Base-by-base conservation (phyloP, 1,284 basidiomycete genomes). In the Naganishia sp. region DNA sequence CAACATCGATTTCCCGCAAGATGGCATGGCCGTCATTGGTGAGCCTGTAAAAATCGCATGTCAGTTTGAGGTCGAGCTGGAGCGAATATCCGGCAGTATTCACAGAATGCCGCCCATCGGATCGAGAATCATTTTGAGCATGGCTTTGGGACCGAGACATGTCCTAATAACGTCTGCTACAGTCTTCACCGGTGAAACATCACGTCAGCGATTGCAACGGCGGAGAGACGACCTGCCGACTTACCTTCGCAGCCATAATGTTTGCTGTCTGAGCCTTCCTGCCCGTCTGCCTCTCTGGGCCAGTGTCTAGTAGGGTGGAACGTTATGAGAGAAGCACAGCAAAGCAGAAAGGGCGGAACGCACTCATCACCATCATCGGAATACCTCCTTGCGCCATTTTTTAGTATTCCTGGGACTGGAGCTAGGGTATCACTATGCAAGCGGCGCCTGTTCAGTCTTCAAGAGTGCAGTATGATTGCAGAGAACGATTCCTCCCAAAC, bases 91-190 rank as follows among this genome's bases (percentile, higher is more conserved):
- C 35, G 13, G 35, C 15, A 31, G 2, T 43, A 84, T 90, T 75
- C 71, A 94, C 92, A 95, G 75, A 72, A 96, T 96, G 63, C 94
- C 93, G 65, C 94, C 94, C 94, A 96, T 96, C 3, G 94, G 93
- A 82, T 98, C 94, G 55, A 97, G 82, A 73, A 98, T 97, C 95
- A 99, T 99, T 85, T 99, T 99, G 69, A 98, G 84, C 95, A 98
- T 99, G 50, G 94, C 88, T 77, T 96, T 95, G 4, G 95, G 95
- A 6, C 96, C 95, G 41, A 98, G 81, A 86, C 95, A 99, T 72
- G 94, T 98, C 70, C 94, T 82, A 73, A 99, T 98, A n/a, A 99
- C 94, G 84, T 98, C 95, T 72, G 95, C 92, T 2, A 99, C 95
- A 18, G 94, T 97, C 91, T 94, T 68, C 18, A 52, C 3, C 69